Evolutionary conservation across 768 basidiomycete species (phyloP), one percentile per base, ranked within the genome.

Genomic region (Mycena chlorophos): DNA sequence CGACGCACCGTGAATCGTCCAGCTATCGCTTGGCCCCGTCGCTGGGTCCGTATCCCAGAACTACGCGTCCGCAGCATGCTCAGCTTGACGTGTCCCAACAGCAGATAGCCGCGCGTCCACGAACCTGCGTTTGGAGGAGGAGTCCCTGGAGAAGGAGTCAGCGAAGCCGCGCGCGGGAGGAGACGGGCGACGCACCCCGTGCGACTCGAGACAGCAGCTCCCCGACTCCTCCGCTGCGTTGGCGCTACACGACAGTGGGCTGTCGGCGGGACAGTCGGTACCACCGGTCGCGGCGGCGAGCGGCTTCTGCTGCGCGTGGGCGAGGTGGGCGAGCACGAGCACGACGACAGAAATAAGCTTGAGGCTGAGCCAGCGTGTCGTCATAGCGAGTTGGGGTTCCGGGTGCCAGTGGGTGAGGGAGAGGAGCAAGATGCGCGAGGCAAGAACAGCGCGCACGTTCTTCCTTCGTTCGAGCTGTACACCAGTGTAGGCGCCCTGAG

Each of bases 1-100:
- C 19, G 12, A 63, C 75, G 49, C 50, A 80, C 83, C 81, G 48
- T 83, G 83, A 54, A 84, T 79, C 1, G 82, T 85, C 82, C 84
- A 86, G 61, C 77, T 78, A 57, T 82, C 60, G 2, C 63, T 63
- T 5, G 84, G 84, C 8, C 84, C 83, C 13, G 74, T 76, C 10
- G 73, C 48, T 0, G 80, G 75, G 26, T 77, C 57, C 1, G 76
- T 79, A 53, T 85, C 81, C 83, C 84, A 86, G 67, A 85, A 81
- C 77, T 82, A 62, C 26, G 10, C 12, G 22, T 47, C 19, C 51
- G 27, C 27, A 22, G 19, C 13, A 31, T 10, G 10, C 10, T 43
- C 22, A 8, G 40, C 40, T 17, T 6, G 8, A 19, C 20, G 14
- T 14, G 26, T 10, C 26, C 42, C 19, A 14, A 31, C 10, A 14